These are phyloP conservation scores for Tilletia horrida DNA, from an alignment of 1,284 basidiomycete species.

Conservation along the genomic window DNA sequence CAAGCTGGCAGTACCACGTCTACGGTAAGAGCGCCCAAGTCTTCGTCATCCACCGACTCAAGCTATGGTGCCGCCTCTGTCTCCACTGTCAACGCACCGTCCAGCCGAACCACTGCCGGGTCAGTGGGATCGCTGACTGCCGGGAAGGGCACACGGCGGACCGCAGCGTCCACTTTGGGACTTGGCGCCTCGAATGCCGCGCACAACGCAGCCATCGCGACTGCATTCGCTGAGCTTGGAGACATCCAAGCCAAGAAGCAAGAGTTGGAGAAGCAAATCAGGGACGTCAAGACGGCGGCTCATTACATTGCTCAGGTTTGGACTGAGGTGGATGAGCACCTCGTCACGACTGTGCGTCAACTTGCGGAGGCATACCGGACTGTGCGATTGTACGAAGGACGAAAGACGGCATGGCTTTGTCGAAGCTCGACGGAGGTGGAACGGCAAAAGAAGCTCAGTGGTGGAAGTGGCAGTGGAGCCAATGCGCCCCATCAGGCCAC, in stretches of 20 bases:
- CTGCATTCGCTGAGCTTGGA: background rate
- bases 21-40: background rate
- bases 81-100: background rate
- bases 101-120: background rate
- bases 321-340: constrained; percentile 30
- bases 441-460: background rate
- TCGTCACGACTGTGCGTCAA: constrained; percentile 31
- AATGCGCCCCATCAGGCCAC: background rate
- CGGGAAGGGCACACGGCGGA: constrained; percentile 1
- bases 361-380: constrained; percentile 44
- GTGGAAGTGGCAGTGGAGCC: background rate
- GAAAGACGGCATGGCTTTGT: constrained; percentile 31
- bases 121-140: background rate
- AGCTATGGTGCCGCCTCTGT: constrained; percentile 3
- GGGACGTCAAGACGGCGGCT: background rate
- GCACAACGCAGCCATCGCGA: background rate
- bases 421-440: background rate
- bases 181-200: constrained; percentile 29
- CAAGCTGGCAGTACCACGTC: too few relatives aligned
- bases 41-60: constrained; percentile 8
- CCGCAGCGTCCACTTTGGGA: background rate
- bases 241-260: constrained; percentile 16
- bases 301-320: constrained; percentile 10
- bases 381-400: constrained; percentile 36
- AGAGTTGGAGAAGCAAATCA: constrained; percentile 24